Percentiles rank a stretch among this genome's conserved stretches.
Conservation (phyloP, 1,284 basidiomycete species). For the Butyriboletus appendiculatus region DNA sequence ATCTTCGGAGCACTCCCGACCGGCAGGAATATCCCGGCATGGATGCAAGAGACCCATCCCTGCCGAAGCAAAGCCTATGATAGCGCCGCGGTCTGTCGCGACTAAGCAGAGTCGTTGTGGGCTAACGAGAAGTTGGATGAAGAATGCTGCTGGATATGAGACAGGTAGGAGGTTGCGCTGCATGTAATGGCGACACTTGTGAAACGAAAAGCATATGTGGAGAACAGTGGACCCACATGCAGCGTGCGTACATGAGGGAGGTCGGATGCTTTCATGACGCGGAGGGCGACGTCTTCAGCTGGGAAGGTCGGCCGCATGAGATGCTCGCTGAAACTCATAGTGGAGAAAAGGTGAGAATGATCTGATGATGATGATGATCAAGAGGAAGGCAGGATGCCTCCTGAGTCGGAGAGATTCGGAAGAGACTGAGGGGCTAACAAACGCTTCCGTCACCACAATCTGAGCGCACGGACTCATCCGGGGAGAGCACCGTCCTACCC, state of each 20-base stretch:
- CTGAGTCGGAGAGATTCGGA: slow-evolving; percentile 22
- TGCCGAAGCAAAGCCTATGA: slow-evolving; percentile 55
- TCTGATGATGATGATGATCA: neutral
- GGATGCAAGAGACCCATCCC: slow-evolving; percentile 35
- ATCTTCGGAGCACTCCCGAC: slow-evolving; percentile 10
- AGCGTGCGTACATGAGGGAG: slow-evolving; percentile 44
- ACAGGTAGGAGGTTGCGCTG: slow-evolving; percentile 47
- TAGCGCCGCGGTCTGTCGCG: slow-evolving; percentile 37
- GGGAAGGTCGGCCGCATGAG: neutral
- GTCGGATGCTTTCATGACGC: slow-evolving; percentile 39
- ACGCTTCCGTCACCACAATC: neutral
- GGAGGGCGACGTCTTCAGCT: slow-evolving; percentile 27
- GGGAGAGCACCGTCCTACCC: neutral
- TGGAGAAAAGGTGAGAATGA: neutral
- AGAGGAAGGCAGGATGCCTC: neutral
- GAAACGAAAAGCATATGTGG: neutral
- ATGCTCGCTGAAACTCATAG: slow-evolving; percentile 13
- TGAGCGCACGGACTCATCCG: neutral
- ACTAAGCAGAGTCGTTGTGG: slow-evolving; percentile 50
- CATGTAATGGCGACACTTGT: neutral
- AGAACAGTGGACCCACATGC: slow-evolving; percentile 41
- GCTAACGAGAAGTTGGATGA: slow-evolving; percentile 53
- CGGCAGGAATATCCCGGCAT: slow-evolving; percentile 4
- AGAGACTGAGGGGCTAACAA: neutral
- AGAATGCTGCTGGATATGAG: slow-evolving; percentile 51